Evolutionary conservation across 441 rosid genomes (phyloP), one percentile per base, ranked within the genome.

Genomic region (Melastoma candidum): DNA sequence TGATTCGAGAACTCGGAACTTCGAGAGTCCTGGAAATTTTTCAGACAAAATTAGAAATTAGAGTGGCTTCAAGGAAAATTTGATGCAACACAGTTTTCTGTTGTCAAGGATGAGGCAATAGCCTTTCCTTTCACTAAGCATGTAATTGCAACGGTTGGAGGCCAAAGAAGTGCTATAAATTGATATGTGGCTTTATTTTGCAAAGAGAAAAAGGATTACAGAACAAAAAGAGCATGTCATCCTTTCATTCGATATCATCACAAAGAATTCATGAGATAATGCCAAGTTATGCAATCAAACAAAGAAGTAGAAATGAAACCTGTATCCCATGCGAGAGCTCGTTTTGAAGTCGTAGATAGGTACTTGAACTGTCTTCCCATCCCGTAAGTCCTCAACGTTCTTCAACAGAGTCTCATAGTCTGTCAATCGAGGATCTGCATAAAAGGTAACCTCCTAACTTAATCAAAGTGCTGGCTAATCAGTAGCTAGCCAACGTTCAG

Each of bases 291-390:
- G 22, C 22, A 56, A 26, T 51, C 41, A 56, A 25, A 39, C 41
- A 56, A 7, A 32, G 24, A 44, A 36, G 13, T 29, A 11, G 14
- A 25, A 29, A 46, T 48, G 3, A 12, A 66, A 93, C 99, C 97
- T 93, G 83, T 79, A 84, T 75, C 99, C 97, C 53, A 66, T 63
- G 27, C 96, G 85, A 44, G 95, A 77, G 69, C 97, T 93, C 73
- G 93, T 74, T 76, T 85, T 87, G 72, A 93, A 93, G 74, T 93
- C 99, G 71, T 93, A 93, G 49, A 93, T 77, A 58, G 97, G 99
- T 63, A 87, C 86, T 70, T 89, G 76, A 22, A 71, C 79, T 55
- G 77, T 69, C 71, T 82, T 89, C 53, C 96, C 97, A 27, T 64
- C 84, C 80, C 80, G 87, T 44, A 93, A 76, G 70, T 90, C 96